These are phyloP conservation scores for Exophiala sp. DNA, from an alignment of 2,329 filamentous ascomycete genomes.

Conservation along the genomic window DNA sequence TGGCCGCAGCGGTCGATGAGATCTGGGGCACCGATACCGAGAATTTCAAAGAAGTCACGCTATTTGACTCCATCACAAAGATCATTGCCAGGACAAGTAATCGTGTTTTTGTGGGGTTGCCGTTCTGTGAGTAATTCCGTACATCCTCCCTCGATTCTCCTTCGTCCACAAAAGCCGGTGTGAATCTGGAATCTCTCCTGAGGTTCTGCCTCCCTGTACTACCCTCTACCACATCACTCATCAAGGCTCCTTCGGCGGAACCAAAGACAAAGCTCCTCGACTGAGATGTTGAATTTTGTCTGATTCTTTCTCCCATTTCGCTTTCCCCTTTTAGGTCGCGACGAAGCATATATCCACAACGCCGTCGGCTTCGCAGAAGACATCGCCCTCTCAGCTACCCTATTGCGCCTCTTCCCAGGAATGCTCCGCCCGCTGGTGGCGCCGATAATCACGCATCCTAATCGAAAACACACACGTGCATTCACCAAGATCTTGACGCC, in stretches of 20 bases:
- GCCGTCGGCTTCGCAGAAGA: conserved; percentile 48
- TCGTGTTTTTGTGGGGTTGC: conserved; percentile 40
- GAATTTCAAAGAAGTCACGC: conserved; percentile 34
- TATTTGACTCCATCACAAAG: conserved; percentile 34
- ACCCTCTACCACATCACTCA: too few relatives aligned
- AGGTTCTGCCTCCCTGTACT: too few relatives aligned
- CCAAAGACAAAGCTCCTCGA: too few relatives aligned
- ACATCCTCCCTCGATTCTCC: too few relatives aligned
- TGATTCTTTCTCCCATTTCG: not conserved
- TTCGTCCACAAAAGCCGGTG: too few relatives aligned
- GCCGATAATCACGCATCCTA: conserved; percentile 42
- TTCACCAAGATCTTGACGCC: conserved; percentile 43
- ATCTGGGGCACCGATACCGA: conserved; percentile 36
- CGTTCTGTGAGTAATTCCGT: conserved; percentile 39
- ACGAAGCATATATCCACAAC: conserved; percentile 39
- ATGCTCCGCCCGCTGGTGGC: conserved; percentile 48
- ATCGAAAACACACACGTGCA: conserved; percentile 45
- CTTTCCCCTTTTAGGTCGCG: conserved; percentile 1
- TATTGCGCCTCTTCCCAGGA: conserved; percentile 45
- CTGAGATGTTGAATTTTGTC: too few relatives aligned
- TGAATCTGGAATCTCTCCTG: too few relatives aligned
- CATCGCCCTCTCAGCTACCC: conserved; percentile 43
- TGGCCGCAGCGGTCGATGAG: conserved; percentile 32
- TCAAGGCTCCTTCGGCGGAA: too few relatives aligned
- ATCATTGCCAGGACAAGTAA: conserved; percentile 41